Evolutionary conservation across 768 basidiomycete species (phyloP).

Genomic region (Leccinum disarticulatum): DNA sequence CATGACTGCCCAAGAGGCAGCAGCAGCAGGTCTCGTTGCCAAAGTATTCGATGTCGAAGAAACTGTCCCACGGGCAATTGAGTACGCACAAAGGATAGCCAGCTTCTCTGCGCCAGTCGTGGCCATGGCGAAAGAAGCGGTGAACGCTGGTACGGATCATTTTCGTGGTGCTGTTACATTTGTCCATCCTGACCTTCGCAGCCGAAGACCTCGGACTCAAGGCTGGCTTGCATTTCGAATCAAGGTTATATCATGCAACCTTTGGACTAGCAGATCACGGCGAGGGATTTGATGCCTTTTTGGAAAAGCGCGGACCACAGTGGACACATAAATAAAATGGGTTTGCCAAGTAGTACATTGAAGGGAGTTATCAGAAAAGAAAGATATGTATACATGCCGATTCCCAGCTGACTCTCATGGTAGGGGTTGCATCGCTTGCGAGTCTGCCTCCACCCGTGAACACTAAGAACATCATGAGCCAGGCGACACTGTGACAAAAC

Average conservation of each 20-base stretch:
- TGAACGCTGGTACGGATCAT: conserved; percentile 40
- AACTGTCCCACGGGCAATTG: conserved; percentile 46
- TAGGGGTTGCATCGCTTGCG: neutral
- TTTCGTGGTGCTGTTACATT: neutral
- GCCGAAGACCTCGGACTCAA: conserved; percentile 48
- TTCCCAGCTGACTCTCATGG: neutral
- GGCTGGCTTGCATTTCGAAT: conserved; percentile 46
- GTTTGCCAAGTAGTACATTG: neutral
- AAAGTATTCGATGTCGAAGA: conserved; percentile 40
- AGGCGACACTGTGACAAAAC: too few relatives aligned
- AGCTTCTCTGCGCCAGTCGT: conserved; percentile 31
- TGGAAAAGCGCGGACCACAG: conserved; percentile 43
- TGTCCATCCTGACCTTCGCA: conserved; percentile 10
- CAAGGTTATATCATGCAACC: conserved; percentile 48
- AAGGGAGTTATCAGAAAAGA: neutral
- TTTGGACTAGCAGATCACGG: conserved; percentile 50
- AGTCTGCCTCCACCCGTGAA: neutral
- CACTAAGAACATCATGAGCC: too few relatives aligned
- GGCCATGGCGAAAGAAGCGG: conserved; percentile 49
- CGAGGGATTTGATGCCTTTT: conserved; percentile 51
- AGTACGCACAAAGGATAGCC: conserved; percentile 37
- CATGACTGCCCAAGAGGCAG: conserved; percentile 47
- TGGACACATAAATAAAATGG: conserved; percentile 42
- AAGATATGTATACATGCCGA: neutral
- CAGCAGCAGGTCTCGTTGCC: conserved; percentile 46